Evolutionary conservation across 164 flowering plant genomes (phyloP).

Genomic region (Magnolia officinalis): DNA sequence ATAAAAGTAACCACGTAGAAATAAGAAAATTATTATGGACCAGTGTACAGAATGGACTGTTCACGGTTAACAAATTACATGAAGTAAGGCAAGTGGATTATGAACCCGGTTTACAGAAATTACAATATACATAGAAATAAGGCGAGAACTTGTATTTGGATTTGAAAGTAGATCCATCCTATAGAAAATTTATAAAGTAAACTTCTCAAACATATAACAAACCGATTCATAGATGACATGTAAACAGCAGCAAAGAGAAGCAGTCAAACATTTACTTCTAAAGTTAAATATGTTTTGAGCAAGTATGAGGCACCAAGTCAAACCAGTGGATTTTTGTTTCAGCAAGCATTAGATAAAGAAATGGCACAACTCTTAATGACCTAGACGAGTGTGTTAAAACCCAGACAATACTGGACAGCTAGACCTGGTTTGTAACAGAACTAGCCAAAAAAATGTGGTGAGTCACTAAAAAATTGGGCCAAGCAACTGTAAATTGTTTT

Average conservation of each 20-base stretch:
- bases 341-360: neutral
- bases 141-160: slow-evolving; percentile 70
- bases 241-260: neutral
- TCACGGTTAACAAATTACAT: too few species aligned
- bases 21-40: too few species aligned
- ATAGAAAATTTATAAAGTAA: slow-evolving; percentile 4
- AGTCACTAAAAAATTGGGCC: neutral
- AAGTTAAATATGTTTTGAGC: neutral
- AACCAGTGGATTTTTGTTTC: neutral
- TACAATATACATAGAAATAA: slow-evolving; percentile 44
- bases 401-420: neutral
- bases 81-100: too few species aligned
- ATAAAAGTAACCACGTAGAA: too few species aligned
- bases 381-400: neutral
- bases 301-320: neutral
- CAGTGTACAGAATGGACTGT: too few species aligned
- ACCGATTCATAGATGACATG: neutral
- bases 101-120: too few species aligned
- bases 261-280: neutral
- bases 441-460: neutral
- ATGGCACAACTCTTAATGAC: neutral
- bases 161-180: slow-evolving; percentile 75
- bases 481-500: neutral
- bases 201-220: neutral
- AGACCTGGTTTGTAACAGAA: neutral